Percentiles rank a stretch among this genome's conserved stretches.
Evolutionary conservation across 1,284 basidiomycete genomes (phyloP).

Genomic region (Porogramme epimiltina): DNA sequence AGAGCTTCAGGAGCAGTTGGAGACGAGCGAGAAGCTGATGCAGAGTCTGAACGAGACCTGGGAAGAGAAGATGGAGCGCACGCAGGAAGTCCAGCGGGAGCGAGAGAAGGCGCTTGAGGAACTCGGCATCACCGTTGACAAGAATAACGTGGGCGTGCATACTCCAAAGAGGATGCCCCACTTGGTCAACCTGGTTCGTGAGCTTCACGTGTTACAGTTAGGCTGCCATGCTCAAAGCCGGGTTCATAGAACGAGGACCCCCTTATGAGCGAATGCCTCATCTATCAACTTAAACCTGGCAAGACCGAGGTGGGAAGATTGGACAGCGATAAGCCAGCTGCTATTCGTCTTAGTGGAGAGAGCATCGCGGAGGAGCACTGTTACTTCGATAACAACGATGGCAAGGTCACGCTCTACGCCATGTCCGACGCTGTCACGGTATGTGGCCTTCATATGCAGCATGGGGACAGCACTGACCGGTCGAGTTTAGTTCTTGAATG

Average conservation of each 20-base stretch:
- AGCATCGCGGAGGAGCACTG: conserved; percentile 95
- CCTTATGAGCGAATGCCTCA: conserved; percentile 89
- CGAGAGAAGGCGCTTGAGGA: conserved; percentile 97
- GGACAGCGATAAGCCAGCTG: conserved; percentile 78
- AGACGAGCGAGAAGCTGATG: conserved; percentile 97
- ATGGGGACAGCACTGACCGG: neutral
- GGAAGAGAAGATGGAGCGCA: conserved; percentile 94
- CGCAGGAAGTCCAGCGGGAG: conserved; percentile 94
- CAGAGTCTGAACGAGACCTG: conserved; percentile 95
- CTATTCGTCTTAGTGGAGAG: conserved; percentile 91
- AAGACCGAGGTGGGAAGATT: conserved; percentile 80
- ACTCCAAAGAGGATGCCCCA: conserved; percentile 99
- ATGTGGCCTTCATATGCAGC: conserved; percentile 29
- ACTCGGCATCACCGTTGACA: conserved; percentile 96
- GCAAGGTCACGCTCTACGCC: conserved; percentile 82
- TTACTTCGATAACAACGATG: conserved; percentile 85
- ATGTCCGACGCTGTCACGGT: conserved; percentile 85
- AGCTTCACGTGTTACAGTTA: neutral
- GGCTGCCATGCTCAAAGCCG: conserved; percentile 7
- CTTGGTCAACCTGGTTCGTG: conserved; percentile 87
- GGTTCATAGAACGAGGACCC: conserved; percentile 81
- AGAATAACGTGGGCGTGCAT: conserved; percentile 93
- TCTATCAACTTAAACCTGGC: conserved; percentile 94
- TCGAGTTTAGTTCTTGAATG: conserved; percentile 79
- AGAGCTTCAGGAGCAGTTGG: conserved; percentile 95